Evolutionary conservation across 1,284 basidiomycete species (phyloP).

Genomic region (Malassezia arunalokei): DNA sequence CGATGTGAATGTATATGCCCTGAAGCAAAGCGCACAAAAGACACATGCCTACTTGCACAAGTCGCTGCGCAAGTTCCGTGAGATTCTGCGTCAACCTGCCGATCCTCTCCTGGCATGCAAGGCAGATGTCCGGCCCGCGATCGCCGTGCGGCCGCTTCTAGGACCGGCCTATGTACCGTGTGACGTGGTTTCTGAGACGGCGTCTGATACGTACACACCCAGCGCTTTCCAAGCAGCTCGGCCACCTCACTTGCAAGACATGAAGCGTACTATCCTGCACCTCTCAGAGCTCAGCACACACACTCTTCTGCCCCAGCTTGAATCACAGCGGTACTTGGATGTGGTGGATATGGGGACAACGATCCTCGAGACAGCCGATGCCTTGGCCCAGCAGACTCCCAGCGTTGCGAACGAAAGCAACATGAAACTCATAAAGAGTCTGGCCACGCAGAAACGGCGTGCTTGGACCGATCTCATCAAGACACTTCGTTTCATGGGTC

Average conservation of each 20-base stretch:
- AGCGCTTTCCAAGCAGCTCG: neutral
- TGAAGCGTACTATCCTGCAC: constrained; percentile 17
- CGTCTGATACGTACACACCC: neutral
- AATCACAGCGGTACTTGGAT: constrained; percentile 4
- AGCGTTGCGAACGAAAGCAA: constrained; percentile 44
- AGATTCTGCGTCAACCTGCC: constrained; percentile 66
- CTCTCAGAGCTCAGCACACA: constrained; percentile 20
- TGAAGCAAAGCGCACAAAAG: constrained; percentile 78
- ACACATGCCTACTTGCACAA: constrained; percentile 88
- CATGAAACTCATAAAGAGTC: constrained; percentile 62
- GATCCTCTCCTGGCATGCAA: constrained; percentile 34
- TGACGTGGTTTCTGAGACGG: neutral
- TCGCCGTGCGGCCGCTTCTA: constrained; percentile 13
- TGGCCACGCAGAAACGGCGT: constrained; percentile 69
- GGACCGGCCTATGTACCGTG: constrained; percentile 9
- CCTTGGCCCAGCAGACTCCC: constrained; percentile 49
- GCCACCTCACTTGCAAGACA: constrained; percentile 4
- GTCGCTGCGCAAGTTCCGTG: constrained; percentile 80
- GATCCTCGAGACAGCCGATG: constrained; percentile 60
- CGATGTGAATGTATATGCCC: constrained; percentile 86
- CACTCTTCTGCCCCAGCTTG: constrained; percentile 20
- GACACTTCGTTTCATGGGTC: constrained; percentile 69
- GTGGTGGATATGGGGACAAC: constrained; percentile 55
- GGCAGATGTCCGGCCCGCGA: constrained; percentile 20
- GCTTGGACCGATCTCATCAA: constrained; percentile 84